Base-by-base conservation (phyloP, 179 eudicot species). In the Sideroxylon spinosum region DNA sequence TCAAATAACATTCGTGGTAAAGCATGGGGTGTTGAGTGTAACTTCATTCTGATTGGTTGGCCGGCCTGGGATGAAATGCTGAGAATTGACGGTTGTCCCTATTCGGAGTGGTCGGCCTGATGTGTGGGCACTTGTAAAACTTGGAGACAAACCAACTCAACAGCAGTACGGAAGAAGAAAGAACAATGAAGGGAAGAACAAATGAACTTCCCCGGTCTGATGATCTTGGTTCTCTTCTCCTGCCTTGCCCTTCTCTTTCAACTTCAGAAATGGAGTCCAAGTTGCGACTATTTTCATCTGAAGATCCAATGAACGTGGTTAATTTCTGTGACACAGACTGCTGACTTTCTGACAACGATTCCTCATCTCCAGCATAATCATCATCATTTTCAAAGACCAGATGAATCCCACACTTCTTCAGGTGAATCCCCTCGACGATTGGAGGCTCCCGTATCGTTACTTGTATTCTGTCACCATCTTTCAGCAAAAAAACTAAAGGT, bases 321-420 rank as follows among this genome's bases (percentile, higher is more conserved):
- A 90, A 78, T 71, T 71, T 84, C 22, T 84, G 82, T 9, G 94
- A 87, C 17, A 82, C 85, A 76, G 89, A 78, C 69, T 80, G 86
- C 26, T 84, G 82, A 37, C 23, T 78, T 69, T 80, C 82, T 0
- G 0, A 46, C 74, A 89, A 64, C 0, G 10, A 75, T 44, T 83
- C 84, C 70, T 89, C 95, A 61, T 85, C 83, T 2, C 89, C 86
- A 17, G 81, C 85, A 79, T 83, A 86, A 74, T 85, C 89, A 76
- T 91, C 95, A 63, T 91, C 91, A 61, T 88, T 80, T 75, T 91
- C 92, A 63, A 72, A 88, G 22, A 91, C 84, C 7, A 88, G 71
- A 80, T 73, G 53, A 49, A 89, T 76, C 66, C 92, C 92, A 79
- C 82, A 73, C 28, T n/a, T 82, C 83, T 77, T 85, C 16, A 91